These are phyloP conservation scores for Phanerodontia chrysosporium DNA, from an alignment of 768 basidiomycete species.

Conservation along the genomic window DNA sequence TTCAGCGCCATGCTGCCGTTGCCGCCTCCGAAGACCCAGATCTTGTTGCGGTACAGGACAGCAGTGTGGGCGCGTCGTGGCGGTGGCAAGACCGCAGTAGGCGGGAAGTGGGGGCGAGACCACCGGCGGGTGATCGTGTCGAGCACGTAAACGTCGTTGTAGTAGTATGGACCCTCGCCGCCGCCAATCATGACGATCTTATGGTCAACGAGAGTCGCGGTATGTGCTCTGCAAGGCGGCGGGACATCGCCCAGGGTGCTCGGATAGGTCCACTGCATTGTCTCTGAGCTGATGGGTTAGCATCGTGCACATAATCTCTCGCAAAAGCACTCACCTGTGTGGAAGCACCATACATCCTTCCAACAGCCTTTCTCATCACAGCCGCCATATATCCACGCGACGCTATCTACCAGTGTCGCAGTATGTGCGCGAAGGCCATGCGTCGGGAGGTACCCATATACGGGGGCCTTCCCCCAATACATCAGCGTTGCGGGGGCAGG, in stretches of 20 bases:
- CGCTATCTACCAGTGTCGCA: slow-evolving; percentile 76
- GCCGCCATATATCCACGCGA: slow-evolving; percentile 87
- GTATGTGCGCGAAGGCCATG: slow-evolving; percentile 78
- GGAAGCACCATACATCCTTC: slow-evolving; percentile 79
- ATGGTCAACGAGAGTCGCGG: slow-evolving; percentile 76
- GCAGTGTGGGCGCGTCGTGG: slow-evolving; percentile 87
- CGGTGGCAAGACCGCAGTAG: slow-evolving; percentile 21
- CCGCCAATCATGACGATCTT: slow-evolving; percentile 85
- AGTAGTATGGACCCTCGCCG: slow-evolving; percentile 78
- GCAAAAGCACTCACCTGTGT: slow-evolving; percentile 58
- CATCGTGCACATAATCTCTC: too few relatives aligned
- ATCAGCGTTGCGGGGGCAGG: slow-evolving; percentile 68
- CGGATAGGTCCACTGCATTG: slow-evolving; percentile 84
- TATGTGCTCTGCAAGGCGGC: slow-evolving; percentile 83
- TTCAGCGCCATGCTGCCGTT: slow-evolving; percentile 88
- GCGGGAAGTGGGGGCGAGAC: slow-evolving; percentile 40
- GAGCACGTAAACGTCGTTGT: slow-evolving; percentile 76
- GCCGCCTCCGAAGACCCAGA: slow-evolving; percentile 93
- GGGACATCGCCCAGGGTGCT: slow-evolving; percentile 75
- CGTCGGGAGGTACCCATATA: slow-evolving; percentile 64
- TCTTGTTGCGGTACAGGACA: slow-evolving; percentile 62
- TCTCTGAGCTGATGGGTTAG: slow-evolving; percentile 46
- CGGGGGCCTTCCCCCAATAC: slow-evolving; percentile 85
- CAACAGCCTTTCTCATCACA: slow-evolving; percentile 77
- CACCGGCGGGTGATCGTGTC: slow-evolving; percentile 74